These are phyloP conservation scores for Tuber magnatum DNA, from an alignment of 495 filamentous ascomycete genomes.

Conservation along the genomic window DNA sequence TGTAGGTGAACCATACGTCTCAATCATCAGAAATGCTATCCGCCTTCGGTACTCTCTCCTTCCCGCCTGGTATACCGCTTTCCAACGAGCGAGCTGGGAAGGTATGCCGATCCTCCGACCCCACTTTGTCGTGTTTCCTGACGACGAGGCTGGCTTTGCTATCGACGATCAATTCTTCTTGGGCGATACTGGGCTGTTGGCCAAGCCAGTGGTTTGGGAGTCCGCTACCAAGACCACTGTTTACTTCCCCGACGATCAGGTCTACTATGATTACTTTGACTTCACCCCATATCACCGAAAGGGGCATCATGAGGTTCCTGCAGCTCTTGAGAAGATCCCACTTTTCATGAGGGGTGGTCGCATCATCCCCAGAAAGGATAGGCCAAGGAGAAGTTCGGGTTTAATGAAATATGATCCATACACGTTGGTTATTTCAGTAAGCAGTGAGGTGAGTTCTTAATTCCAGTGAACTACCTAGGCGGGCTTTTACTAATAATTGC, in stretches of 20 bases:
- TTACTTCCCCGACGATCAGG: conserved; percentile 67
- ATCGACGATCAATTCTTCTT: conserved; percentile 93
- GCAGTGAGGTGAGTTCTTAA: conserved; percentile 52
- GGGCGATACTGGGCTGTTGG: conserved; percentile 74
- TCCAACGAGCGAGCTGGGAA: conserved; percentile 74
- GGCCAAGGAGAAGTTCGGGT: conserved; percentile 71
- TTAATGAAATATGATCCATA: conserved; percentile 93
- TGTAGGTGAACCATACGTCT: conserved; percentile 70
- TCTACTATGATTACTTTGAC: conserved; percentile 92
- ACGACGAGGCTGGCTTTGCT: conserved; percentile 75
- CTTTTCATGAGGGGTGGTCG: conserved; percentile 87
- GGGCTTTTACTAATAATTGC: background rate
- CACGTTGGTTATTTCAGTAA: conserved; percentile 75
- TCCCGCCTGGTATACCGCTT: conserved; percentile 93
- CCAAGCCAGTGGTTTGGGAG: conserved; percentile 76
- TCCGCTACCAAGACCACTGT: conserved; percentile 64
- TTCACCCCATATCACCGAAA: conserved; percentile 64
- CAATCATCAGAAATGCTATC: conserved; percentile 79
- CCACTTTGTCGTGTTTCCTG: conserved; percentile 82
- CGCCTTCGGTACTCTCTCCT: conserved; percentile 82
- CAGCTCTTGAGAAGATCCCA: conserved; percentile 77
- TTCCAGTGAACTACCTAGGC: background rate
- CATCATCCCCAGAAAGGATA: conserved; percentile 81
- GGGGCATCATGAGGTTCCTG: conserved; percentile 62
- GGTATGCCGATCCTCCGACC: conserved; percentile 84